These are phyloP conservation scores for Vitis rotundifolia DNA, from an alignment of 164 flowering plant genomes.

Conservation along the genomic window DNA sequence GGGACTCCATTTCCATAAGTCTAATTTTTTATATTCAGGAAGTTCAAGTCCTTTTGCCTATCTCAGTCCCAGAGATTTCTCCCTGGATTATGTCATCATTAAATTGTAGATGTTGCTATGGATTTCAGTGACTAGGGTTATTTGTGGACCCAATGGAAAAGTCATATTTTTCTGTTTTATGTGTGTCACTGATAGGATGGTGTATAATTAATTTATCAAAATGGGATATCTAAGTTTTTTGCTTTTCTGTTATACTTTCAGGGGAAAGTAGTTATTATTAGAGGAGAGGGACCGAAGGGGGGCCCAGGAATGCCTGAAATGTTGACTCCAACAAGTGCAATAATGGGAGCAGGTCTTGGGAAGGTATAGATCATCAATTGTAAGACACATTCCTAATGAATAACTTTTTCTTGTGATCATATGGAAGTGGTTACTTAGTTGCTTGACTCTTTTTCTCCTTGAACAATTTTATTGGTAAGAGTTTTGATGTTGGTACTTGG, in stretches of 20 bases:
- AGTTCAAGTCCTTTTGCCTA: too few species aligned
- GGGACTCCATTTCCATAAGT: too few species aligned
- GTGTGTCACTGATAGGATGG: too few species aligned
- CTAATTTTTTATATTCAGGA: too few species aligned
- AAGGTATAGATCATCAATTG: conserved; percentile 55
- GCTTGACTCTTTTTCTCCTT: too few species aligned
- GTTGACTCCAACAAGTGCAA: conserved; percentile 99
- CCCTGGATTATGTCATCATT: too few species aligned
- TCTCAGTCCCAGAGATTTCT: too few species aligned
- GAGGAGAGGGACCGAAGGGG: conserved; percentile 98
- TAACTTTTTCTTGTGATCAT: background rate
- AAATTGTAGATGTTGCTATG: too few species aligned
- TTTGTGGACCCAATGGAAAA: background rate
- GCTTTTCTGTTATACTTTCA: conserved; percentile 26
- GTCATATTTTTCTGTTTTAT: too few species aligned
- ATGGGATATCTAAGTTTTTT: background rate
- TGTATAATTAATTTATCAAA: background rate
- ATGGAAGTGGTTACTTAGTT: background rate
- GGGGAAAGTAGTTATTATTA: conserved; percentile 92
- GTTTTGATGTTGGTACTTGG: too few species aligned
- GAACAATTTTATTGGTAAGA: too few species aligned
- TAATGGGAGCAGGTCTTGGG: conserved; percentile 99
- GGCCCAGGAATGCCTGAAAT: conserved; percentile 99
- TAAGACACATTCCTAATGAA: background rate
- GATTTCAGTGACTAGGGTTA: too few species aligned